Conservation (phyloP, 192 early-diverging fungal genomes). For the Coemansia sp. region DNA sequence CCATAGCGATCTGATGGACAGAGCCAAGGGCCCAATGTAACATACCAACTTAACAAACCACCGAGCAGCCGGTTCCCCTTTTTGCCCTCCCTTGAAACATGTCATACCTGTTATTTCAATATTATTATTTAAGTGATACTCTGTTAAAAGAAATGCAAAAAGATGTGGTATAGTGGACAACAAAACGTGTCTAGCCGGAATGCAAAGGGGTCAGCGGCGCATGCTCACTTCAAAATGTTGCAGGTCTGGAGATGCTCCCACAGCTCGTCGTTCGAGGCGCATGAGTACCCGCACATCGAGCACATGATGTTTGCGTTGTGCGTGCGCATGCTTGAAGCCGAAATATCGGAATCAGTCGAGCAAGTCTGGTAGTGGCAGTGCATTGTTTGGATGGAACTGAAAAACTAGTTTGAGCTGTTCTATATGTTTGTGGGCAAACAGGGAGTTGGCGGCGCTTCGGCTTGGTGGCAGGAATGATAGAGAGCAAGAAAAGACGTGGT, state of each 20-base stretch:
- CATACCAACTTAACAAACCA: not conserved
- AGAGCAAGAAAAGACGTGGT: constrained; percentile 13
- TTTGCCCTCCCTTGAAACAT: not conserved
- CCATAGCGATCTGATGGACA: constrained; percentile 3
- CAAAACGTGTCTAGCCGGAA: not conserved
- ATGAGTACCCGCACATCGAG: constrained; percentile 49
- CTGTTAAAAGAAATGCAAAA: not conserved
- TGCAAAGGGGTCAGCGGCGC: not conserved
- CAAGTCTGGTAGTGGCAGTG: constrained; percentile 7
- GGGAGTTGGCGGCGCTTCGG: not conserved
- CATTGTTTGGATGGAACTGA: not conserved
- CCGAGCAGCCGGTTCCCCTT: not conserved
- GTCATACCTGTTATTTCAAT: no score
- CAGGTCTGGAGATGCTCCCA: constrained; percentile 55
- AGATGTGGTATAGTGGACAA: not conserved
- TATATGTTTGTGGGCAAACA: not conserved
- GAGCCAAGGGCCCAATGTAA: constrained; percentile 4
- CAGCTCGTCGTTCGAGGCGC: constrained; percentile 46
- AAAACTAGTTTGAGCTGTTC: not conserved
- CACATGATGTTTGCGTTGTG: constrained; percentile 17
- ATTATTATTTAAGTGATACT: no score
- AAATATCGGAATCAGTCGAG: constrained; percentile 7
- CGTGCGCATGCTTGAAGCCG: constrained; percentile 7
- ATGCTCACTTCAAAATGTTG: constrained; percentile 38
- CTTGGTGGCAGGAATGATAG: not conserved